phyloP scores from a whole-genome alignment of 441 rosid species.

The Jatropha podagrica region DNA sequence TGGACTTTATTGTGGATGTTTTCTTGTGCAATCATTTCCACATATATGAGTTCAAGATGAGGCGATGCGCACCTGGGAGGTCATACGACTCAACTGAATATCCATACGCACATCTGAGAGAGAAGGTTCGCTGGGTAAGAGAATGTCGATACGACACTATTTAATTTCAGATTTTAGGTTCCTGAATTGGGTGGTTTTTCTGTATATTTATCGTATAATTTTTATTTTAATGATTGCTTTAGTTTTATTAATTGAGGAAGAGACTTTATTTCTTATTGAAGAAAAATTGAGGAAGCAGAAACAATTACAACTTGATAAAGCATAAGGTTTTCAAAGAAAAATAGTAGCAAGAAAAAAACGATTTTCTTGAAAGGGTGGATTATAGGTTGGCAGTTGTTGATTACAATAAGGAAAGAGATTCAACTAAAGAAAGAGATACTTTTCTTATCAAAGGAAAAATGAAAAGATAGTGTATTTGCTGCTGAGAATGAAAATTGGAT shows the following conservation, averaged over 20 bases:
- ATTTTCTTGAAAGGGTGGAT: conserved; percentile 16
- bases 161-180: no score
- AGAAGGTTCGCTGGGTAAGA: conserved; percentile 61
- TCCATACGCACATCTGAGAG: conserved; percentile 91
- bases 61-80: conserved; percentile 75
- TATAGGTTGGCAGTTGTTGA: conserved; percentile 14
- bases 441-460: conserved; percentile 16
- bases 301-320: conserved; percentile 31
- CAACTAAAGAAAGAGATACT: neutral
- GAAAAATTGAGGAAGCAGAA: conserved; percentile 32
- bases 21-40: conserved; percentile 81
- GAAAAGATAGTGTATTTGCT: conserved; percentile 23
- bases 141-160: no score
- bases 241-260: no score
- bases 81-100: conserved; percentile 97
- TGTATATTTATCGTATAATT: no score
- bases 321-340: conserved; percentile 28
- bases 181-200: no score
- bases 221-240: no score
- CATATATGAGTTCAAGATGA: conserved; percentile 81
- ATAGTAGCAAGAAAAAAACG: conserved; percentile 8
- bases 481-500: conserved; percentile 18
- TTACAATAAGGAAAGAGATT: conserved; percentile 23
- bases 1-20: conserved; percentile 67
- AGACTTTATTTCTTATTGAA: no score